These are phyloP conservation scores for Pleomassaria siparia DNA, from an alignment of 2,329 filamentous ascomycete genomes.

Conservation along the genomic window DNA sequence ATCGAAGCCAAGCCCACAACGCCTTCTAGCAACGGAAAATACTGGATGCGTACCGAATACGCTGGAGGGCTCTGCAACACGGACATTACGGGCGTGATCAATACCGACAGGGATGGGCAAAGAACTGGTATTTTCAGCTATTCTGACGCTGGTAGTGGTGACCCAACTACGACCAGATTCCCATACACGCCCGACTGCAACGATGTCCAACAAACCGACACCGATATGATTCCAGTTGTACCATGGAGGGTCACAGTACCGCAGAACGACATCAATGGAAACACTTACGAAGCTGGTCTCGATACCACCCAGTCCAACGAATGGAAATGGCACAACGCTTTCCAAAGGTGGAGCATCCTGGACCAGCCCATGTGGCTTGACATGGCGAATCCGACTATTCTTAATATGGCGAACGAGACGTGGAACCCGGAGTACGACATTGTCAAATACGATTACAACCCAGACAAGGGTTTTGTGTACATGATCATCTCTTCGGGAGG, in stretches of 20 bases:
- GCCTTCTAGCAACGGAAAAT: slow-evolving; percentile 32
- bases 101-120: slow-evolving; percentile 5
- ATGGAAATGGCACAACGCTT: slow-evolving; percentile 1
- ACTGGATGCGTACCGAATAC: slow-evolving; percentile 46
- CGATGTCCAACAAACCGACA: slow-evolving; percentile 11
- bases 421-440: slow-evolving; percentile 22
- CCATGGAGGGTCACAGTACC: slow-evolving; percentile 18
- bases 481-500: slow-evolving; percentile 20
- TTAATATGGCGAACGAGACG: slow-evolving; percentile 16
- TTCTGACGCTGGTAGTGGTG: slow-evolving; percentile 7
- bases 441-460: slow-evolving; percentile 15
- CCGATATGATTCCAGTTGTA: slow-evolving; percentile 11
- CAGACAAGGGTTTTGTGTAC: slow-evolving; percentile 18
- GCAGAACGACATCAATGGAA: slow-evolving; percentile 16
- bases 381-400: slow-evolving; percentile 18
- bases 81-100: slow-evolving; percentile 3
- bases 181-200: slow-evolving; percentile 12
- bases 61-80: slow-evolving; percentile 7
- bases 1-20: slow-evolving; percentile 44
- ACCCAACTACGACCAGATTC: slow-evolving; percentile 9
- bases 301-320: slow-evolving; percentile 7
- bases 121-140: slow-evolving; percentile 24
- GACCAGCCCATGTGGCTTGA: slow-evolving; percentile 23
- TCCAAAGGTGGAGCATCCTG: slow-evolving; percentile 17
- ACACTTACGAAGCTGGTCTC: slow-evolving; percentile 15